Evolutionary conservation across 257 asterid species (phyloP).

Genomic region (Misopates orontium): DNA sequence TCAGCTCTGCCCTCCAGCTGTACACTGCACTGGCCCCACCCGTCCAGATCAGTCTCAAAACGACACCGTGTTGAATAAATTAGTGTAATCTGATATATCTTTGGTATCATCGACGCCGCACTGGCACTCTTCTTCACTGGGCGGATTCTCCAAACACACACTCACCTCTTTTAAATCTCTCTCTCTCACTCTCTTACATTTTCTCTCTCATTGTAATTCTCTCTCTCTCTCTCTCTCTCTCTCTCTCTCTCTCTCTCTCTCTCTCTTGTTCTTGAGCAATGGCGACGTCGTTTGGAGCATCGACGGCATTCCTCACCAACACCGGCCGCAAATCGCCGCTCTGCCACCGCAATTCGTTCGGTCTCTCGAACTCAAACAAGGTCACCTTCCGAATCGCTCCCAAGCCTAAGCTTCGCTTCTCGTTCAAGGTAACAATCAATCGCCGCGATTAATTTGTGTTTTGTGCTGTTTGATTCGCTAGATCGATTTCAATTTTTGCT

Average conservation of each 20-base stretch:
- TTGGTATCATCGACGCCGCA: slow-evolving; percentile 53
- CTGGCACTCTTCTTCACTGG: slow-evolving; percentile 25
- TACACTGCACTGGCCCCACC: slow-evolving; percentile 25
- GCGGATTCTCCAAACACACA: slow-evolving; percentile 29
- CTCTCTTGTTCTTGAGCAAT: slow-evolving; percentile 31
- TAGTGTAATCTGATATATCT: not conserved
- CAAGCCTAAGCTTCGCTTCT: slow-evolving; percentile 59
- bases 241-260: not conserved
- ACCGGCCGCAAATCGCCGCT: slow-evolving; percentile 47
- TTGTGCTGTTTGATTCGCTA: not conserved
- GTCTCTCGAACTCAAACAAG: slow-evolving; percentile 38
- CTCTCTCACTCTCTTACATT: not conserved
- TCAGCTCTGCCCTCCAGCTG: no score
- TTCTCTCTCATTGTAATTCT: not conserved
- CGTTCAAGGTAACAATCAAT: slow-evolving; percentile 48
- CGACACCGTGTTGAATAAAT: slow-evolving; percentile 44
- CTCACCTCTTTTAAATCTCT: no score
- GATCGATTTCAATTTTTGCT: not conserved
- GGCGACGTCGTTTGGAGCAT: slow-evolving; percentile 73
- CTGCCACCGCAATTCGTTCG: slow-evolving; percentile 42
- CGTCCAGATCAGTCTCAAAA: slow-evolving; percentile 34
- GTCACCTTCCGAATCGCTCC: slow-evolving; percentile 56
- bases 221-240: not conserved
- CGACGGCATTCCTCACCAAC: slow-evolving; percentile 45
- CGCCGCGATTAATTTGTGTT: no score